Evolutionary conservation across 345 rosid species (phyloP).

Genomic region (Eucalyptus regnans): DNA sequence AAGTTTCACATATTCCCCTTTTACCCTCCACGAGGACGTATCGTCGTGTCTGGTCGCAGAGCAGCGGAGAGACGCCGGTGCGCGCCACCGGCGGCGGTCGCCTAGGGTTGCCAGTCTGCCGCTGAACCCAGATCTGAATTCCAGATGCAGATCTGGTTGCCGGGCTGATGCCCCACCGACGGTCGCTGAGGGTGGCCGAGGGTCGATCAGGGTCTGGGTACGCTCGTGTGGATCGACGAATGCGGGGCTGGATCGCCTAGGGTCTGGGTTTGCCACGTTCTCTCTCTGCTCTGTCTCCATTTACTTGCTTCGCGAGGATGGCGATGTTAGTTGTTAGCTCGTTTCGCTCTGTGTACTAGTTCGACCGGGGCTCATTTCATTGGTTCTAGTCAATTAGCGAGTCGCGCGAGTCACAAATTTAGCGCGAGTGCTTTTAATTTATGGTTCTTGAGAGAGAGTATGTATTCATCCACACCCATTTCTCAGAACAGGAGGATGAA

Average conservation of each 20-base stretch:
- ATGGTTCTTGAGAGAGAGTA: neutral
- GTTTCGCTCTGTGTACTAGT: neutral
- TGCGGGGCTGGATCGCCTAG: neutral
- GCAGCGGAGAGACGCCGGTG: neutral
- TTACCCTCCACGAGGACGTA: accelerated
- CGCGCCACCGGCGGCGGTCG: neutral
- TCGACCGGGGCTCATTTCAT: neutral
- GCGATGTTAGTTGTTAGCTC: neutral
- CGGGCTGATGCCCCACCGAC: neutral
- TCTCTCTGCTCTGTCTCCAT: neutral
- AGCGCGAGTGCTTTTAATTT: neutral
- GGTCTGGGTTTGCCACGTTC: neutral
- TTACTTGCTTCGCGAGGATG: neutral
- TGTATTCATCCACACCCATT: neutral
- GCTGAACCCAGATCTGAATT: neutral
- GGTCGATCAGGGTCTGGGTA: neutral
- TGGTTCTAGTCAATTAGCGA: neutral
- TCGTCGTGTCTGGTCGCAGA: too few relatives aligned
- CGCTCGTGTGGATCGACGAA: neutral
- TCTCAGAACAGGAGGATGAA: neutral
- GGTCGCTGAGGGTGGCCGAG: neutral
- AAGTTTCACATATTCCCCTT: neutral
- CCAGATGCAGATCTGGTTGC: neutral
- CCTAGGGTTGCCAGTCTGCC: neutral
- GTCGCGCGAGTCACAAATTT: neutral